Percentiles rank a stretch among this genome's conserved stretches.
phyloP scores from a whole-genome alignment of 352 stramenopile genomes.

The Globisporangium emineosum region DNA sequence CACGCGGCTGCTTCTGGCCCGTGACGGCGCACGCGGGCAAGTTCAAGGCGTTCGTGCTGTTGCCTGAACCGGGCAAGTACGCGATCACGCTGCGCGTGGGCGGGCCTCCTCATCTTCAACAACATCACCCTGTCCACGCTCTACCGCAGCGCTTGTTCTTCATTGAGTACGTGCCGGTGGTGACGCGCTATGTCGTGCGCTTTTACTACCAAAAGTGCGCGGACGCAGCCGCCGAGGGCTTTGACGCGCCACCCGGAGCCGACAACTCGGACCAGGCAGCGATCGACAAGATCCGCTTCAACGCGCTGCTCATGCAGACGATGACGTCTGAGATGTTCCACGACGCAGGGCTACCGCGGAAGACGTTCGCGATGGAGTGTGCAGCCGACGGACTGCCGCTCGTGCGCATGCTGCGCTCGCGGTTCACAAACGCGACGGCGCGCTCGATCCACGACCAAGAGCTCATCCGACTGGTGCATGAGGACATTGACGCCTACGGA shows the following conservation, averaged over 20 bases:
- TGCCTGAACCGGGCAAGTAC: slow-evolving; percentile 44
- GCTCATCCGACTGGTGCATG: slow-evolving; percentile 46
- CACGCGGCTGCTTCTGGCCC: slow-evolving; percentile 38
- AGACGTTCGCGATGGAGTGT: slow-evolving; percentile 58
- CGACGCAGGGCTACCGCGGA: slow-evolving; percentile 31
- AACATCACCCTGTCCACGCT: not conserved
- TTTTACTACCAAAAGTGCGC: slow-evolving; percentile 71
- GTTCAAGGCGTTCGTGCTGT: slow-evolving; percentile 65
- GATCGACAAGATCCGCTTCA: slow-evolving; percentile 49
- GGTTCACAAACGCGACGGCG: slow-evolving; percentile 50
- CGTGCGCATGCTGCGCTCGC: slow-evolving; percentile 50
- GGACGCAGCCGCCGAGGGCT: slow-evolving; percentile 40
- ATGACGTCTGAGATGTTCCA: slow-evolving; percentile 52
- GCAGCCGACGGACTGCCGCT: slow-evolving; percentile 39
- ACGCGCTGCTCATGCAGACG: slow-evolving; percentile 56
- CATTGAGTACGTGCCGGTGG: slow-evolving; percentile 30
- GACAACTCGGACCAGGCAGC: slow-evolving; percentile 56
- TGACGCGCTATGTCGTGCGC: slow-evolving; percentile 39
- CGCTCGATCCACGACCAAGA: slow-evolving; percentile 52
- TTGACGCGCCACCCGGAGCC: slow-evolving; percentile 46
- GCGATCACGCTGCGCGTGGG: slow-evolving; percentile 25
- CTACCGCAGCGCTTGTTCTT: slow-evolving; percentile 24
- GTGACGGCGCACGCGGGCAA: slow-evolving; percentile 31
- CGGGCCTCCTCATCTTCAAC: not conserved
- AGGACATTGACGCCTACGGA: slow-evolving; percentile 44